Conservation (phyloP, 352 stramenopile genomes). For the Phytopythium helicoides region DNA sequence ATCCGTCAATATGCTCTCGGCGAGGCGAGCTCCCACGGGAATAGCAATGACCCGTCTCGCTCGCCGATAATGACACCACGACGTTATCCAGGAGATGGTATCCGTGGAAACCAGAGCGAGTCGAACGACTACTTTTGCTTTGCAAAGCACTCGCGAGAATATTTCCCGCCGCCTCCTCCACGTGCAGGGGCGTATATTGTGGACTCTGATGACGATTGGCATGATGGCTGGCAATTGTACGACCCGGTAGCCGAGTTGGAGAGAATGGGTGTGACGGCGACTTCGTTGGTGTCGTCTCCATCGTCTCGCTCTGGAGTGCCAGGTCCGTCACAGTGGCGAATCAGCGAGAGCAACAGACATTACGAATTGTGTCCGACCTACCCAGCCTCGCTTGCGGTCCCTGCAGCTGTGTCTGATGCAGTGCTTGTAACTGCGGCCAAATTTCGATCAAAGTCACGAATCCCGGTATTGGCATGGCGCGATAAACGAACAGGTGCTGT, state of each 20-base stretch:
- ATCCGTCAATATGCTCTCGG: slow-evolving; percentile 61
- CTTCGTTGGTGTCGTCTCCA: not conserved
- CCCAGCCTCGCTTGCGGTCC: slow-evolving; percentile 71
- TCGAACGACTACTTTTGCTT: slow-evolving; percentile 35
- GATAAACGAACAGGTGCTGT: slow-evolving; percentile 66
- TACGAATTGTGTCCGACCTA: slow-evolving; percentile 81
- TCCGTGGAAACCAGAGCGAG: not conserved
- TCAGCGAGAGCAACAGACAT: slow-evolving; percentile 62
- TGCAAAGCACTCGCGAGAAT: slow-evolving; percentile 57
- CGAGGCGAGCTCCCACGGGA: slow-evolving; percentile 3
- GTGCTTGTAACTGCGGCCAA: slow-evolving; percentile 66
- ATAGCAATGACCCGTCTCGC: not conserved
- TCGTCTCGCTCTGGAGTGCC: not conserved
- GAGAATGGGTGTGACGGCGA: slow-evolving; percentile 46
- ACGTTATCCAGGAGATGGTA: not conserved
- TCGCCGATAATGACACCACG: not conserved
- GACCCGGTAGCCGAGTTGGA: slow-evolving; percentile 66
- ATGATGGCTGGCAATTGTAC: slow-evolving; percentile 71
- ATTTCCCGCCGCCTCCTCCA: slow-evolving; percentile 19
- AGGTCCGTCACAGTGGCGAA: slow-evolving; percentile 55
- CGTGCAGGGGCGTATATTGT: not conserved
- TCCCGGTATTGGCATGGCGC: slow-evolving; percentile 83
- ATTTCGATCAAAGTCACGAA: slow-evolving; percentile 82
- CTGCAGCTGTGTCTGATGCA: slow-evolving; percentile 55
- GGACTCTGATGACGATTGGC: slow-evolving; percentile 16